Base-by-base conservation (phyloP, 208 protist species). In the Giardia muris region DNA sequence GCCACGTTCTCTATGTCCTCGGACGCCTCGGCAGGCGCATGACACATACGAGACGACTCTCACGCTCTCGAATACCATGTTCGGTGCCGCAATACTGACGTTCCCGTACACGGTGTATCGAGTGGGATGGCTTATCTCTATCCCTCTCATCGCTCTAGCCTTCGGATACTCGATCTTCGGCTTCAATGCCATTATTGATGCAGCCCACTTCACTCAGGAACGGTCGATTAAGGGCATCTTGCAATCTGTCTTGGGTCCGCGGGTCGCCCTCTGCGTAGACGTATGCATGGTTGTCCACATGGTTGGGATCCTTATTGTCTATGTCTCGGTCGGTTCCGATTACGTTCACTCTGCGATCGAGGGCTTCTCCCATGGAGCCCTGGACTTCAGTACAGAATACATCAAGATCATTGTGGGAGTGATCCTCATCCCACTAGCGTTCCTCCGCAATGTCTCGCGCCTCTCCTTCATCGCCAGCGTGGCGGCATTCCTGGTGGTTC, bases 31-130 rank as follows among this genome's bases (percentile, higher is more conserved):
- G n/a, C n/a, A n/a, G n/a, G n/a, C n/a, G n/a, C n/a, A n/a, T n/a
- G n/a, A n/a, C 57, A 76, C 57, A 76, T 76, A 76, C 45, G 86
- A 43, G 4, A 89, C 86, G 19, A 43, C 42, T 43, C 86, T 89
- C 4, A 89, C 86, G 3, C 86, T 89, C 42, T 89, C 86, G 3
- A 89, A 89, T 89, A 89, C 86, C 19, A 89, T 89, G 86, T 10
- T 89, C 22, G 86, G 86, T 22, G 86, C 86, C 45, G 86, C 86
- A 45, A 10, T 89, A 4, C 86, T 89, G n/a, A 46, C 86, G n/a
- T 43, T 89, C 45, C 86, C 86, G 3, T 89, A 45, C 45, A 89
- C 86, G 3, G 19, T 89, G n/a, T 4, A 19, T 4, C 4, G 86
- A 4, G 19, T 89, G 4, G 86, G 86, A 43, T 89, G 86, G 86